A percentile compares a stretch with the other conserved stretches of the same genome.
Evolutionary conservation across 2,329 filamentous ascomycete genomes (phyloP).

Genomic region (Colletotrichum cereale): DNA sequence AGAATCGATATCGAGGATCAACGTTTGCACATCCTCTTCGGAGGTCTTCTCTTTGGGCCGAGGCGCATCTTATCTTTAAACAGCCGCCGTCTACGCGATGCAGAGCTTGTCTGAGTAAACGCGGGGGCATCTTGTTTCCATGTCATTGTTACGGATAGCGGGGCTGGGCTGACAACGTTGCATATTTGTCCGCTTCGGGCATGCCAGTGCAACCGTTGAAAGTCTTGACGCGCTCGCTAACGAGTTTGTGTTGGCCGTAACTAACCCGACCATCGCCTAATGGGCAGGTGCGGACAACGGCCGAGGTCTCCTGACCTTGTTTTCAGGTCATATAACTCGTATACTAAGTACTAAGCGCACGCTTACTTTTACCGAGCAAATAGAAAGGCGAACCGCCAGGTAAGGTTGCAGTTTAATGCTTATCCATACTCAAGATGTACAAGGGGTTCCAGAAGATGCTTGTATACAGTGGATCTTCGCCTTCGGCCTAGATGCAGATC

Average conservation of each 20-base stretch:
- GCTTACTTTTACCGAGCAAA: neutral
- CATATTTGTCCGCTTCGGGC: neutral
- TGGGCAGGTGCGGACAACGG: slow-evolving; percentile 20
- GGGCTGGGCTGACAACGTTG: slow-evolving; percentile 3
- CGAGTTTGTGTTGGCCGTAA: neutral
- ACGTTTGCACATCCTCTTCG: neutral
- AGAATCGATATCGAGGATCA: neutral
- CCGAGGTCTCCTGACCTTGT: neutral
- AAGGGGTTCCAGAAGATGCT: slow-evolving; percentile 4
- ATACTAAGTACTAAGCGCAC: neutral
- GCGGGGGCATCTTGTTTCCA: slow-evolving; percentile 12
- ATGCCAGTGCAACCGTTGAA: slow-evolving; percentile 12
- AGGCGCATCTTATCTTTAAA: slow-evolving; percentile 3
- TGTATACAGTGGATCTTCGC: neutral
- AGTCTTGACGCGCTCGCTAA: slow-evolving; percentile 8
- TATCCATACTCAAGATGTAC: neutral
- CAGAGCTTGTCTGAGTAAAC: no score
- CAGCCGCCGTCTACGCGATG: neutral
- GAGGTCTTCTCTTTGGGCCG: neutral
- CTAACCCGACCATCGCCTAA: slow-evolving; percentile 20
- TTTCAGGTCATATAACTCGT: neutral
- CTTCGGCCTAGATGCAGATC: neutral
- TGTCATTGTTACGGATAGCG: neutral
- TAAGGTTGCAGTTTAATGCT: neutral
- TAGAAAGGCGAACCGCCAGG: neutral